Evolutionary conservation across 225 moss, liverwort and hornwort species (phyloP), one percentile per base, ranked within the genome.

Genomic region (Sphagnum contortum): DNA sequence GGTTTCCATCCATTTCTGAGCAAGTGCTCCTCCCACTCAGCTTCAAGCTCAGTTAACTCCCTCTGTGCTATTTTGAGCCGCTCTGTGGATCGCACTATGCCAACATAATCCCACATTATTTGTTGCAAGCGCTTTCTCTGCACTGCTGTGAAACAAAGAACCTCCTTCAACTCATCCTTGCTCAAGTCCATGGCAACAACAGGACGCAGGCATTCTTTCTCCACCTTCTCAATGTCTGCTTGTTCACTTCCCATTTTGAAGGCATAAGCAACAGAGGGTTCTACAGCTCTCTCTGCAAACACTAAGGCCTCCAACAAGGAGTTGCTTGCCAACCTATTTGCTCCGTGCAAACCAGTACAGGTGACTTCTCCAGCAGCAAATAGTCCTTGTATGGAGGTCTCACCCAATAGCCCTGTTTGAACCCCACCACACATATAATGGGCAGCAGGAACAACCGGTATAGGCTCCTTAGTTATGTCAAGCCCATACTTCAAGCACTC

Each of bases 381-480:
- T 5, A 98, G 86, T 11, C 98, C 98, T 73, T 63, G 74, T 9
- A 98, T 88, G 8, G 98, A 93, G 45, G 98, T 93, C 71, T 93
- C 98, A 63, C 98, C 93, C 50, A 71, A 67, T 70, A 98, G 66
- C 68, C 91, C 98, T 70, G 98, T 98, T 69, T 93, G 98, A 49
- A 98, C 89, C 48, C 98, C 98, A 64, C 98, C 98, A 66, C 98
- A 98, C 98, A 98, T 98, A 67, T 98, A 98, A 66, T 98, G 98
- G 13, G 98, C 98, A 6, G 98, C 98, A 74, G 98, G 98, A 48
- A 98, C 98, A 12, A 98, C 98, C 48, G 98, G 98, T 65, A 98
- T 89, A 44, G 98, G 98, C 55, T 84, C 71, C 64, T 86, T 87
- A 4, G 93, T 98, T 6, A 98, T 91, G 69, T 98, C 98, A 57